Evolutionary conservation across 2,329 filamentous ascomycete species (phyloP).

Genomic region (Cercospora sojina): DNA sequence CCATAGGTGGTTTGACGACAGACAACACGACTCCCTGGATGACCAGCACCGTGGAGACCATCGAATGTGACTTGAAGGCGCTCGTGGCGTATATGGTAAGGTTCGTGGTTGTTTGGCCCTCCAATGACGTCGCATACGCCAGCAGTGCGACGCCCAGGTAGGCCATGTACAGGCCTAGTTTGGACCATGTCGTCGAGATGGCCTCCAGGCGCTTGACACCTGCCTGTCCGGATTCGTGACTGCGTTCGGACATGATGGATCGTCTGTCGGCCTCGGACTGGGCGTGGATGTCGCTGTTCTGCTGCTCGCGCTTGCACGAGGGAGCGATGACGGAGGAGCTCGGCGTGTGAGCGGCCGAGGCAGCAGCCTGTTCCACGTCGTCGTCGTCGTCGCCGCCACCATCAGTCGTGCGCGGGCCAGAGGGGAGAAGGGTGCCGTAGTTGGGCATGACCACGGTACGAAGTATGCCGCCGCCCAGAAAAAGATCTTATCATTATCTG

Average conservation of each 20-base stretch:
- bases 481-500: slow-evolving; percentile 6
- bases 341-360: slow-evolving; percentile 15
- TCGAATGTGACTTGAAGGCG: slow-evolving; percentile 62
- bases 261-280: slow-evolving; percentile 24
- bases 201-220: slow-evolving; percentile 52
- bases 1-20: slow-evolving; percentile 61
- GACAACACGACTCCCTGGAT: slow-evolving; percentile 64
- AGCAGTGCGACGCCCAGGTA: slow-evolving; percentile 48
- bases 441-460: slow-evolving; percentile 20
- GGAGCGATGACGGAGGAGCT: slow-evolving; percentile 16
- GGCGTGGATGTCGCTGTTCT: slow-evolving; percentile 19
- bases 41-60: slow-evolving; percentile 64
- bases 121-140: slow-evolving; percentile 66
- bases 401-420: neutral
- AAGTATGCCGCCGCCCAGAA: slow-evolving; percentile 1
- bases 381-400: slow-evolving; percentile 14
- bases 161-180: slow-evolving; percentile 46
- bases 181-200: slow-evolving; percentile 52
- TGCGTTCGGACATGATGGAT: slow-evolving; percentile 30
- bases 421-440: slow-evolving; percentile 26
- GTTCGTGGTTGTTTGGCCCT: slow-evolving; percentile 62
- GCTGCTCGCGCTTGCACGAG: slow-evolving; percentile 24
- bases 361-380: slow-evolving; percentile 23
- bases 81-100: slow-evolving; percentile 66
- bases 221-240: slow-evolving; percentile 41